Evolutionary conservation across 2,329 filamentous ascomycete genomes (phyloP).

Genomic region (Trichoderma breve): DNA sequence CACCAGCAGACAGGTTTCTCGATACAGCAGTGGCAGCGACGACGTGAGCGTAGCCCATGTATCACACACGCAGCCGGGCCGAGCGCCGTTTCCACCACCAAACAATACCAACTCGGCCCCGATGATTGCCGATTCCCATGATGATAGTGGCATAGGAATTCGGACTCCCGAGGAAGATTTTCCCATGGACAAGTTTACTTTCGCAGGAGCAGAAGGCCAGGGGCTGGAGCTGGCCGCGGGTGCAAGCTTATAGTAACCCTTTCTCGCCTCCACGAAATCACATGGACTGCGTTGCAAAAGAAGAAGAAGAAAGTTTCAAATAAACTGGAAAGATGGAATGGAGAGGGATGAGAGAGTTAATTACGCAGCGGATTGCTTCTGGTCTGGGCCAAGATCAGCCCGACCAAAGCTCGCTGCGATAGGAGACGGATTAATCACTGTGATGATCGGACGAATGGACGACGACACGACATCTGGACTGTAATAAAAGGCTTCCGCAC

Average conservation of each 20-base stretch:
- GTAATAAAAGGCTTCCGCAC: conserved; percentile 3
- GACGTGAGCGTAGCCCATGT: conserved; percentile 46
- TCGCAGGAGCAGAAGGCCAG: conserved; percentile 38
- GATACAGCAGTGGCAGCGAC: conserved; percentile 47
- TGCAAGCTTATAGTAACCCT: conserved; percentile 8
- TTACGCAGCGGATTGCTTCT: background rate
- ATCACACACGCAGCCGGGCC: conserved; percentile 48
- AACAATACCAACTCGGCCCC: conserved; percentile 43
- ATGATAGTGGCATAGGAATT: conserved; percentile 75
- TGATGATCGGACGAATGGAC: conserved; percentile 34
- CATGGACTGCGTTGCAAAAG: background rate
- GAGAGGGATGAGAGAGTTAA: background rate
- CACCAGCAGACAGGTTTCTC: conserved; percentile 34
- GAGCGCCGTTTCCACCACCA: conserved; percentile 49
- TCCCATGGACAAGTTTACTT: conserved; percentile 58
- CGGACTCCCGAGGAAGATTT: conserved; percentile 65
- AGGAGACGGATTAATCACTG: conserved; percentile 27
- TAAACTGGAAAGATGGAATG: background rate
- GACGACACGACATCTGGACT: conserved; percentile 32
- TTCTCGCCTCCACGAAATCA: background rate
- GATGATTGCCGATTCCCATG: conserved; percentile 48
- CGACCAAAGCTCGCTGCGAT: conserved; percentile 23
- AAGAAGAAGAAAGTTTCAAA: background rate
- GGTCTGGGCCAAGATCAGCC: background rate
- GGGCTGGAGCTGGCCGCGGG: conserved; percentile 30